Base-by-base conservation (phyloP, 345 rosid species). In the Sonneratia alba region DNA sequence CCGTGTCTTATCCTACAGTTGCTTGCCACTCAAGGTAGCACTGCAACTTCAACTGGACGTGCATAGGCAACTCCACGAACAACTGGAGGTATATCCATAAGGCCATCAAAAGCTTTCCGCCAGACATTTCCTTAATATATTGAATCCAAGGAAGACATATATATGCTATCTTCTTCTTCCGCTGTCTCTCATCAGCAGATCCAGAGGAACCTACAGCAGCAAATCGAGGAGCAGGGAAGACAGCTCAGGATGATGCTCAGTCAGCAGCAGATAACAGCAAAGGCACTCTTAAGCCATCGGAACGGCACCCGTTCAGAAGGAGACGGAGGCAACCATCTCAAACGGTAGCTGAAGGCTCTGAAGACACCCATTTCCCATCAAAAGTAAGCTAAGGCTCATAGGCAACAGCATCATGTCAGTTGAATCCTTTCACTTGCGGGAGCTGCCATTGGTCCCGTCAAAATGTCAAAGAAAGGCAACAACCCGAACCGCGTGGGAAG, bases 11-110 rank as follows among this genome's bases (percentile, higher is more conserved):
- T 77, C 67, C 69, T 16, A 76, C 91, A 90, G 97, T 70, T 81
- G 92, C 73, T 63, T 84, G 67, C 97, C 87, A 72, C 83, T 92
- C 74, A 80, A 80, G 70, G 99, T 90, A 81, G 96, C 99, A 15
- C 74, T 92, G 68, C 90, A 85, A 69, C 81, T 92, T 70, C 99
- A 90, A 68, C 76, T 92, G 48, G 97, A 92, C 76, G 94, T 92
- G 57, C 99, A 95, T 73, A 84, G 88, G 86, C 89, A 87, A 77
- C 96, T 95, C 57, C 97, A 92, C 63, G 98, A 95, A 70, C 99
- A 95, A 79, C 73, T 95, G 75, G 98, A 92, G 97, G 99, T 90
- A 85, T 38, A 14, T 6, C 38, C 13, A 4, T 6, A 16, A 14
- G 49, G 66, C 66, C 34, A 47, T 27, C 34, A 45, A 40, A 21